Base-by-base conservation (phyloP, 306 rosid species). In the Castanea crenata region DNA sequence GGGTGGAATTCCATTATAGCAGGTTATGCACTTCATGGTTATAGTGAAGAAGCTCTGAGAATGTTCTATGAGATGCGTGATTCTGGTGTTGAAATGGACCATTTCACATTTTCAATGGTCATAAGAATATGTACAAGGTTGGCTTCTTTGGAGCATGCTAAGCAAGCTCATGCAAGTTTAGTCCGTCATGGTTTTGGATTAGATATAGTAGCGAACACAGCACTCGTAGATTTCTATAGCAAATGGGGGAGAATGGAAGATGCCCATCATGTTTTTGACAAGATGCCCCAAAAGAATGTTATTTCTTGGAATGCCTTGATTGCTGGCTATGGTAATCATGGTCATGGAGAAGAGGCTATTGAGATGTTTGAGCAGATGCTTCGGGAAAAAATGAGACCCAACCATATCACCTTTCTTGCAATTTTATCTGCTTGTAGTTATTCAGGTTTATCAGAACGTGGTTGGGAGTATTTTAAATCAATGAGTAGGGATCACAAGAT, bases 211-310 rank as follows among this genome's bases (percentile, higher is more conserved):
- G 97, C 97, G 1, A 94, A 88, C 86, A 85, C 98, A 3, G 78
- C 93, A 20, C 93, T 94, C 7, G 93, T 92, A 68, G 96, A 94
- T 81, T 92, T 94, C 83, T 94, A 94, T 73, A 82, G 98, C 90
- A 94, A 94, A 86, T 92, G 97, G 98, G 98, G 97, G 19, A 90
- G 91, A 74, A 82, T 91, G 80, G 88, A 89, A 82, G 97, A 92
- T 71, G 98, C 98, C 13, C 89, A 80, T 0, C 87, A 83, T 87
- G 92, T 94, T 79, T 94, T 94, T 52, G 90, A 94, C 73, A 81
- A 81, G 81, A 92, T 92, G 92, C 88, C 84, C 16, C 31, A 34
- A 81, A 94, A 89, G 90, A 92, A 92, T 71, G 70, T 92, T 18
- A 79, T 91, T 84, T 88, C 93, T 68, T 92, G 98, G 98, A 94